These are phyloP conservation scores for Polygonum aviculare DNA, from an alignment of 148 eudicot genomes.

Conservation along the genomic window DNA sequence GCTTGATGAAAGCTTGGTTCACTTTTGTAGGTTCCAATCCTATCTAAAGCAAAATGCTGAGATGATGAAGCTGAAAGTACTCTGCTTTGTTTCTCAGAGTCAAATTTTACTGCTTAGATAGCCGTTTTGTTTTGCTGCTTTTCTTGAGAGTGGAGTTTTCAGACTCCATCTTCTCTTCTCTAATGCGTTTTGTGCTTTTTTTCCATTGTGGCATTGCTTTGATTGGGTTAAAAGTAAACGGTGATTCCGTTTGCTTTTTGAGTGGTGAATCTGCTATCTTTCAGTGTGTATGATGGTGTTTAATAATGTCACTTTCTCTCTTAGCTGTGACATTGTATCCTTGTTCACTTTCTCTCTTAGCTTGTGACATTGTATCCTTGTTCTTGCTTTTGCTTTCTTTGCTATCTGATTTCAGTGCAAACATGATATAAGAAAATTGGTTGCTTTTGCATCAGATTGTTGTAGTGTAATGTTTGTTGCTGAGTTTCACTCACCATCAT, in stretches of 20 bases:
- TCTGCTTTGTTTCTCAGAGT: not conserved
- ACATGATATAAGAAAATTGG: not conserved
- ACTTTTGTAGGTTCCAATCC: not conserved
- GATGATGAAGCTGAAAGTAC: not conserved
- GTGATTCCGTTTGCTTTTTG: slow-evolving; percentile 1
- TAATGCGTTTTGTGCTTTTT: slow-evolving; percentile 2
- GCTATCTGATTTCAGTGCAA: not conserved
- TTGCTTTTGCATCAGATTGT: not conserved
- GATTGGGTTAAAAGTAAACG: not conserved
- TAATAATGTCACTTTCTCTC: slow-evolving; percentile 6
- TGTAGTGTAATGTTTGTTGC: not conserved
- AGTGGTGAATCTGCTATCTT: not conserved
- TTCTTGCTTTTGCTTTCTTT: not conserved
- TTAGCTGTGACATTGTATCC: not conserved
- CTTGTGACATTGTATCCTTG: not conserved
- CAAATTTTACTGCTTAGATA: not conserved
- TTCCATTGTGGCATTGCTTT: slow-evolving; percentile 4
- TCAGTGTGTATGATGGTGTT: not conserved
- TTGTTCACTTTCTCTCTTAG: slow-evolving; percentile 4
- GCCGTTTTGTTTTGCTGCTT: not conserved
- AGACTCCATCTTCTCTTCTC: not conserved
- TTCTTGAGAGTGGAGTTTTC: not conserved
- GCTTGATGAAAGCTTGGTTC: not conserved
- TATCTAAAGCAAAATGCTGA: not conserved
- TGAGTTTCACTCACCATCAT: not conserved